Conservation (phyloP, 345 rosid genomes). For the Corchorus olitorius region DNA sequence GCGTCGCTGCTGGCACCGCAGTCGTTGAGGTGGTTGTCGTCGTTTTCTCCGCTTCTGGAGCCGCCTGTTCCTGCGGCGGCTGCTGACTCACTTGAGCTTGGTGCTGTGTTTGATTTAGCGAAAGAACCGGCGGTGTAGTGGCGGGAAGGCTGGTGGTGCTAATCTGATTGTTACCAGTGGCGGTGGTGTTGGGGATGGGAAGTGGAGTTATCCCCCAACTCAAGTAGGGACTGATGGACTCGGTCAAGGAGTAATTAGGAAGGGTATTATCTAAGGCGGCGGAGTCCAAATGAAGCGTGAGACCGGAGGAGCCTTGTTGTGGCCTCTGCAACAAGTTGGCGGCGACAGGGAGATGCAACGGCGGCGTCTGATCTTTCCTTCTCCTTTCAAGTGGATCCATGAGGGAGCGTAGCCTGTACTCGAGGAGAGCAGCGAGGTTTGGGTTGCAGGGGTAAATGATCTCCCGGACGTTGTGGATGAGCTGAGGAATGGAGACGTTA, state of each 20-base stretch:
- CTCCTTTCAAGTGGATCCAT: slow-evolving; percentile 47
- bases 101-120: slow-evolving; percentile 36
- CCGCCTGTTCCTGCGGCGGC: slow-evolving; percentile 19
- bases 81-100: slow-evolving; percentile 17
- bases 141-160: slow-evolving; percentile 23
- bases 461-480: slow-evolving; percentile 92
- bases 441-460: slow-evolving; percentile 96
- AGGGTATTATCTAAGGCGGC: slow-evolving; percentile 15
- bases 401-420: slow-evolving; percentile 75
- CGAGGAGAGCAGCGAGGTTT: slow-evolving; percentile 80
- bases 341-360: slow-evolving; percentile 27
- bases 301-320: slow-evolving; percentile 32
- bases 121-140: slow-evolving; percentile 31
- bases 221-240: slow-evolving; percentile 28
- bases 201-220: slow-evolving; percentile 34
- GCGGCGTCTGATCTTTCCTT: slow-evolving; percentile 27
- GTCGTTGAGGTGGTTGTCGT: slow-evolving; percentile 34
- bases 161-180: slow-evolving; percentile 20
- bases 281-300: slow-evolving; percentile 36
- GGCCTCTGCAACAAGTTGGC: slow-evolving; percentile 20
- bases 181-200: slow-evolving; percentile 21
- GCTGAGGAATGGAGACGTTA: slow-evolving; percentile 90
- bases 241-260: slow-evolving; percentile 29
- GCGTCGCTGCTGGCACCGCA: slow-evolving; percentile 22
- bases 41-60: slow-evolving; percentile 33